A percentile compares a stretch with the other conserved stretches of the same genome.
Conservation (phyloP, 768 basidiomycete species). For the Albatrellus ellisii region DNA sequence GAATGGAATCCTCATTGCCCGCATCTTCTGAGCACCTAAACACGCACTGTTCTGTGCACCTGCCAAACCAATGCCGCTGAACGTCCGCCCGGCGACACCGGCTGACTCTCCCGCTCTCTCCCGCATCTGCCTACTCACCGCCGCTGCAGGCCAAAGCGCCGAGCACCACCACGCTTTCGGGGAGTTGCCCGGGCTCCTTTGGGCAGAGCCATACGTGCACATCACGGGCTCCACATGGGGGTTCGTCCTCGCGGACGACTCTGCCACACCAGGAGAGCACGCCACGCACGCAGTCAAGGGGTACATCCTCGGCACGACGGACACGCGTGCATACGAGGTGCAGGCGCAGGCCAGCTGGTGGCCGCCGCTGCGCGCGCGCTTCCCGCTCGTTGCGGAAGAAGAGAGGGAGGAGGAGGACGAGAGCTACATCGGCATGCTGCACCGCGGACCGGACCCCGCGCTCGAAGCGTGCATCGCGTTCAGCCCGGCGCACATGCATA, state of each 20-base stretch:
- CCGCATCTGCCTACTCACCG: conserved; percentile 63
- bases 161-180: conserved; percentile 43
- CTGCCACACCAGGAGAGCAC: conserved; percentile 17
- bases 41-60: background rate
- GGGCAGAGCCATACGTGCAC: conserved; percentile 64
- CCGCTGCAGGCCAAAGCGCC: conserved; percentile 56
- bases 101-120: conserved; percentile 46
- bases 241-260: conserved; percentile 53
- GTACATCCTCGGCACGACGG: conserved; percentile 53
- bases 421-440: conserved; percentile 24
- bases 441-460: conserved; percentile 26
- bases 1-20: too few relatives aligned
- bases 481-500: conserved; percentile 65
- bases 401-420: conserved; percentile 25
- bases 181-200: conserved; percentile 60
- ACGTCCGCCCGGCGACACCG: conserved; percentile 42
- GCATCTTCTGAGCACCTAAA: background rate
- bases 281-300: conserved; percentile 43
- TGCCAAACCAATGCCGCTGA: conserved; percentile 9
- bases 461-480: conserved; percentile 41
- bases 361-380: conserved; percentile 45
- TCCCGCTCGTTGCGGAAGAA: conserved; percentile 23
- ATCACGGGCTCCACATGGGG: conserved; percentile 50
- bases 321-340: conserved; percentile 52
- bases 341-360: conserved; percentile 49